These are phyloP conservation scores for Diospyros kaki DNA, from an alignment of 148 eudicot species.

Conservation along the genomic window DNA sequence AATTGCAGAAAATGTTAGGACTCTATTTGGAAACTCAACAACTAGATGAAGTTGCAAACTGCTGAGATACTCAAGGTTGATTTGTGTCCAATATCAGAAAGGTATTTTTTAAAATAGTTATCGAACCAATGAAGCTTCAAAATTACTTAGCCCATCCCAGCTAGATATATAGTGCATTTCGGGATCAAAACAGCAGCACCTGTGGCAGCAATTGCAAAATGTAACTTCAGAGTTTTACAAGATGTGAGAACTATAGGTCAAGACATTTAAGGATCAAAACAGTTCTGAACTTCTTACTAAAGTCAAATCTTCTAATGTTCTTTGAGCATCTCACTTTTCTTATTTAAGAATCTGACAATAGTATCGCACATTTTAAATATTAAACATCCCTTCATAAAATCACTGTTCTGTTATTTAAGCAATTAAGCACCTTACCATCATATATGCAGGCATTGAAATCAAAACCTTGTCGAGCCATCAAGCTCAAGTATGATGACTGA, in stretches of 20 bases:
- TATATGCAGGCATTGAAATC: slow-evolving; percentile 90
- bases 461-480: slow-evolving; percentile 91
- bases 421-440: slow-evolving; percentile 48
- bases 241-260: neutral
- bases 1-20: too few relatives aligned
- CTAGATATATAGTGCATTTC: neutral
- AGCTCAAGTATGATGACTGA: slow-evolving; percentile 77
- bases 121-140: neutral
- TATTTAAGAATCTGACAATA: too few relatives aligned
- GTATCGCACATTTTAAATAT: neutral
- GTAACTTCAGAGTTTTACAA: neutral
- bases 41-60: neutral
- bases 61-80: neutral
- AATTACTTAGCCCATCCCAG: neutral
- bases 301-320: neutral
- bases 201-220: neutral
- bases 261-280: neutral
- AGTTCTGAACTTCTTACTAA: neutral
- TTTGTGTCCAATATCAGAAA: neutral
- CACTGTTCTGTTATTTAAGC: neutral
- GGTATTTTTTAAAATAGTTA: neutral
- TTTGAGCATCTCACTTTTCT: neutral
- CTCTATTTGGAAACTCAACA: too few relatives aligned
- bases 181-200: neutral
- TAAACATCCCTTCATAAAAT: neutral